Evolutionary conservation across 106 monocot species (phyloP).

Genomic region (Hemerocallis citrina): DNA sequence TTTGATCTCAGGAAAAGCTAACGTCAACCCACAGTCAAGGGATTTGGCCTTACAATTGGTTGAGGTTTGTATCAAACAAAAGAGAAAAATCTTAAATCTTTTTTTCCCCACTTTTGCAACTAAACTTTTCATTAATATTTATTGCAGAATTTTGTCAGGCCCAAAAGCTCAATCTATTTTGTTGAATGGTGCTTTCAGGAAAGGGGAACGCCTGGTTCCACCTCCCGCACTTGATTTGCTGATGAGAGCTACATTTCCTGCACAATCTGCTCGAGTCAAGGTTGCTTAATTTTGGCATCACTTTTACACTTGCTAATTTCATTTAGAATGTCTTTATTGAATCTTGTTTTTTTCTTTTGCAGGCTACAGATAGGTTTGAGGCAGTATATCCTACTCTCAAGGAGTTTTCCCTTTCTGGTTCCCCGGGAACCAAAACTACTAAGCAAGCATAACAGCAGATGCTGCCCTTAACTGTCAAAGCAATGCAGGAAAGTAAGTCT

Average conservation of each 20-base stretch:
- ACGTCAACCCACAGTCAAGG: conserved; percentile 42
- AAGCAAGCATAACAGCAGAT: conserved; percentile 88
- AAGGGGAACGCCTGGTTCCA: conserved; percentile 84
- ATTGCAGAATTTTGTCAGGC: conserved; percentile 49
- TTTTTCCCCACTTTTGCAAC: not conserved
- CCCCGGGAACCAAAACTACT: conserved; percentile 71
- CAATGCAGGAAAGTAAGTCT: conserved; percentile 71
- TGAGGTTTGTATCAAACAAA: conserved; percentile 38
- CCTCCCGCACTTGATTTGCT: conserved; percentile 76
- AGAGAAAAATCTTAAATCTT: not conserved
- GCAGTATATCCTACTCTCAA: conserved; percentile 84
- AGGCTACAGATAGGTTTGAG: conserved; percentile 97
- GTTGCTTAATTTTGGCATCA: conserved; percentile 30
- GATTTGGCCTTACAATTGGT: conserved; percentile 47
- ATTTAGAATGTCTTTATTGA: not conserved
- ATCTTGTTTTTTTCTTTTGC: conserved; percentile 2
- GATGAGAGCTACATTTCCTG: conserved; percentile 67
- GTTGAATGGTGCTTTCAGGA: conserved; percentile 82
- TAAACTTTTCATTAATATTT: not conserved
- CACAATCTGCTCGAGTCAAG: conserved; percentile 62
- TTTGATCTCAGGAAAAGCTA: conserved; percentile 31
- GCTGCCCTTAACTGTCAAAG: conserved; percentile 43
- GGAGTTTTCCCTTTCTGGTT: conserved; percentile 76
- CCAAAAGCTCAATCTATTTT: conserved; percentile 77
- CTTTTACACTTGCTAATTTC: not conserved